Evolutionary conservation across 106 monocot species (phyloP).

Genomic region (Platanthera guangdongensis): DNA sequence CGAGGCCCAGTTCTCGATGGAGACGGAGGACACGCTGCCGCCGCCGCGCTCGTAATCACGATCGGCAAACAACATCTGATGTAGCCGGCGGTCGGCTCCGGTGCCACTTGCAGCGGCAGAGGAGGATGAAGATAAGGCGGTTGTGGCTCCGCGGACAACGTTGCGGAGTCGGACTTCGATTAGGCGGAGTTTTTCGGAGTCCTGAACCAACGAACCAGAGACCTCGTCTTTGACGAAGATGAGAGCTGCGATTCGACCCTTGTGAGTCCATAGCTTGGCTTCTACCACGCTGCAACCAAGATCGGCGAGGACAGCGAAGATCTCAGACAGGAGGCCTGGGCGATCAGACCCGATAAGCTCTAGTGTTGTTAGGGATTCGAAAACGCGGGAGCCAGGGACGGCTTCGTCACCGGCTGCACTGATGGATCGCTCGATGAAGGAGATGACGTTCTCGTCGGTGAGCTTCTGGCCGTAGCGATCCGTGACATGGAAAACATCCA

Average conservation of each 20-base stretch:
- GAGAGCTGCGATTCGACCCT: conserved; percentile 40
- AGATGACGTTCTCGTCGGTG: conserved; percentile 31
- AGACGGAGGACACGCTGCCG: conserved; percentile 23
- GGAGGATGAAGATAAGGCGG: conserved; percentile 17
- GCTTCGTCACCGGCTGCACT: neutral
- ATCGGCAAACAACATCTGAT: conserved; percentile 55
- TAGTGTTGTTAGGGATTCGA: conserved; percentile 20
- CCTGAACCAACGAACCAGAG: conserved; percentile 20
- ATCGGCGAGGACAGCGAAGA: conserved; percentile 55
- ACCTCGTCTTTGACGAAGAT: conserved; percentile 27
- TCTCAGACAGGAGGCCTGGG: conserved; percentile 53
- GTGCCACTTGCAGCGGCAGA: conserved; percentile 7
- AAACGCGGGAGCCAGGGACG: neutral
- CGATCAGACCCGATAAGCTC: conserved; percentile 56
- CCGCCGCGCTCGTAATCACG: conserved; percentile 40
- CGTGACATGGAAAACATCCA: conserved; percentile 78
- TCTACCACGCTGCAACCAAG: conserved; percentile 35
- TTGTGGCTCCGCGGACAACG: conserved; percentile 24
- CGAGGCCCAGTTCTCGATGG: conserved; percentile 75
- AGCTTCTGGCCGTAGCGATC: conserved; percentile 45
- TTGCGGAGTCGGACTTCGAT: conserved; percentile 49
- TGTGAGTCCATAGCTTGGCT: conserved; percentile 56
- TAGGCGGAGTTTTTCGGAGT: conserved; percentile 18
- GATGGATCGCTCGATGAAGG: conserved; percentile 30
- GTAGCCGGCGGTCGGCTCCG: conserved; percentile 34